These are phyloP conservation scores for Aspergillus puulaauensis DNA, from an alignment of 2,329 filamentous ascomycete species.

Conservation along the genomic window DNA sequence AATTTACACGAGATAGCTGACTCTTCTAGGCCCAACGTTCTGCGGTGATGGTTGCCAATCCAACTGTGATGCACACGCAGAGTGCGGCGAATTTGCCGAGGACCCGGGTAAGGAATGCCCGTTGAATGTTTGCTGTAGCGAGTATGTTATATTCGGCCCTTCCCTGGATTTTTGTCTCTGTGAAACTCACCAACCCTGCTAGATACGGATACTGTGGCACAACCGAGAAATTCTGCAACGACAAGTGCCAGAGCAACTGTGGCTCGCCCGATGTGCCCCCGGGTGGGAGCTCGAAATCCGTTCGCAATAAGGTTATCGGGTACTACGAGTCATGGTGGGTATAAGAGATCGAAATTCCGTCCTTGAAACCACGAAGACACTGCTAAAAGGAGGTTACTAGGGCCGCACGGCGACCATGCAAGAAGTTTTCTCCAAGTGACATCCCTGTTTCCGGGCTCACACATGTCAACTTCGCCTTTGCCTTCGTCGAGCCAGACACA, in stretches of 20 bases:
- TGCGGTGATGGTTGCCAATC: slow-evolving; percentile 23
- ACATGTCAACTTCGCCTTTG: slow-evolving; percentile 15
- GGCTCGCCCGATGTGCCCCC: background rate
- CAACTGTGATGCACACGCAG: slow-evolving; percentile 38
- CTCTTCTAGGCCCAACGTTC: background rate
- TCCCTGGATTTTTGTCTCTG: too few species aligned
- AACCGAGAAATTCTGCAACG: slow-evolving; percentile 10
- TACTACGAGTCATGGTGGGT: slow-evolving; percentile 18
- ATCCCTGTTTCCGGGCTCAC: slow-evolving; percentile 6
- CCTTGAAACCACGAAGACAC: background rate
- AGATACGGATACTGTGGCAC: slow-evolving; percentile 18
- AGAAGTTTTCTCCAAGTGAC: background rate
- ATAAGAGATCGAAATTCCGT: background rate
- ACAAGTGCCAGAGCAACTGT: slow-evolving; percentile 11
- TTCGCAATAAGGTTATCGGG: slow-evolving; percentile 9
- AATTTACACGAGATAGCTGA: too few species aligned
- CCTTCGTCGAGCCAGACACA: background rate
- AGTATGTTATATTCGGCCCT: background rate
- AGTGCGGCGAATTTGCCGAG: slow-evolving; percentile 33
- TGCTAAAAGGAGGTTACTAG: too few species aligned
- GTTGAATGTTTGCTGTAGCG: slow-evolving; percentile 30
- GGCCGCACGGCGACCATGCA: too few species aligned
- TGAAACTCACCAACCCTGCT: too few species aligned
- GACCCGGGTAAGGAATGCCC: slow-evolving; percentile 23
- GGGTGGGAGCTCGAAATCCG: background rate